Evolutionary conservation across 169 alveolate species (phyloP).

Genomic region (Cryptosporidium muris): DNA sequence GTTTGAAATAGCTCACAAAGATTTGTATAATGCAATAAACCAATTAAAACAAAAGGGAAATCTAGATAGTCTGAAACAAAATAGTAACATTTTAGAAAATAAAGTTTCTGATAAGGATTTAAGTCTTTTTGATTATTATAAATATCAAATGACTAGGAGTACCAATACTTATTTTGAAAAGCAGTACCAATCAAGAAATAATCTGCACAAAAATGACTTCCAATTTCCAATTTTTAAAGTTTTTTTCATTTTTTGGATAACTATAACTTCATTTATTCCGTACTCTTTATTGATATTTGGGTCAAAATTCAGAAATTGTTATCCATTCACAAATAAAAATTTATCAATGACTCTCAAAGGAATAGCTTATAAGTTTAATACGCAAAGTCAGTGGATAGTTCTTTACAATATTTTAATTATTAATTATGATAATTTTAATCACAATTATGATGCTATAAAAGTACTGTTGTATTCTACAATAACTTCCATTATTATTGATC

Average conservation of each 20-base stretch:
- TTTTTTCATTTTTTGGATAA: constrained; percentile 26
- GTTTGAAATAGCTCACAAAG: constrained; percentile 36
- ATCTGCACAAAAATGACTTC: too few species aligned
- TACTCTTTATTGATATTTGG: constrained; percentile 18
- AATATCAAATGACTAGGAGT: not conserved
- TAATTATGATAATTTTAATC: constrained; percentile 4
- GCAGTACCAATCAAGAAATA: too few species aligned
- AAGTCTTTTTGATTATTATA: constrained; percentile 15
- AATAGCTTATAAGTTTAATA: constrained; percentile 43
- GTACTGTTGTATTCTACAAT: constrained; percentile 28
- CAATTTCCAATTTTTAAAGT: constrained; percentile 5
- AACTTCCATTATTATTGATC: constrained; percentile 46
- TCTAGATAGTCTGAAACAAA: not conserved
- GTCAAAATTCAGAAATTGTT: constrained; percentile 39
- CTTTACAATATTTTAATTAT: constrained; percentile 8
- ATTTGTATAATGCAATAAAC: constrained; percentile 24
- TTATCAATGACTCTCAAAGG: constrained; percentile 45
- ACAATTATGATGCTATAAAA: constrained; percentile 8
- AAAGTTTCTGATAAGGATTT: not conserved
- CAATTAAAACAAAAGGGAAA: constrained; percentile 1
- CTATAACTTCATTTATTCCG: constrained; percentile 18
- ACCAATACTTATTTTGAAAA: too few species aligned
- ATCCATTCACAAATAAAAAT: constrained; percentile 41
- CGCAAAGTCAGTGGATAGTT: constrained; percentile 62
- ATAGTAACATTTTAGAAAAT: not conserved